Evolutionary conservation across 345 rosid genomes (phyloP).

Genomic region (Excoecaria cochinchinensis): DNA sequence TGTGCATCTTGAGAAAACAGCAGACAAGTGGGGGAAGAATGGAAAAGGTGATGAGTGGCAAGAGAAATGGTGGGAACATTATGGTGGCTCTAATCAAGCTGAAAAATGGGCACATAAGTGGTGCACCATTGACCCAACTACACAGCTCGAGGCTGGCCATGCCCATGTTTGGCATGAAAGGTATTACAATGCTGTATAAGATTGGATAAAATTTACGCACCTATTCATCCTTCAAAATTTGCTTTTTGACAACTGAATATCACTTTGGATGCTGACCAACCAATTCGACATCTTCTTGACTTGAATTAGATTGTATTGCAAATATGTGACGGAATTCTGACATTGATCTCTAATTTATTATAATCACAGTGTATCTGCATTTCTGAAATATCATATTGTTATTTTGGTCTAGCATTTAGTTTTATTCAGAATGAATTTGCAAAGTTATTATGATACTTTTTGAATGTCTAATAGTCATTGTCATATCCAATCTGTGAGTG

Average conservation of each 20-base stretch:
- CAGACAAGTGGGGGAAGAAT: constrained; percentile 97
- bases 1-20: constrained; percentile 83
- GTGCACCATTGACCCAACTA: constrained; percentile 88
- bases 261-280: neutral
- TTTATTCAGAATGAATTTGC: neutral
- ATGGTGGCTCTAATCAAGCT: constrained; percentile 72
- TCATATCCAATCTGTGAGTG: neutral
- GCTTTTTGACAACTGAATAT: neutral
- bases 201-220: constrained; percentile 4
- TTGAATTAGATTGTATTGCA: neutral
- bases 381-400: constrained; percentile 8
- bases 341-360: neutral
- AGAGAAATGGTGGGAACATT: constrained; percentile 96
- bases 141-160: constrained; percentile 77
- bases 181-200: constrained; percentile 30
- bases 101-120: constrained; percentile 98
- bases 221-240: neutral
- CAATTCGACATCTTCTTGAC: neutral
- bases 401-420: neutral
- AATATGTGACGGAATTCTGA: neutral
- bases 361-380: neutral
- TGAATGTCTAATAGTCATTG: neutral
- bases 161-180: constrained; percentile 99
- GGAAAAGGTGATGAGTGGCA: constrained; percentile 86
- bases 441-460: neutral